These are phyloP conservation scores for Elsinoe batatas DNA, from an alignment of 2,329 filamentous ascomycete genomes.

Conservation along the genomic window DNA sequence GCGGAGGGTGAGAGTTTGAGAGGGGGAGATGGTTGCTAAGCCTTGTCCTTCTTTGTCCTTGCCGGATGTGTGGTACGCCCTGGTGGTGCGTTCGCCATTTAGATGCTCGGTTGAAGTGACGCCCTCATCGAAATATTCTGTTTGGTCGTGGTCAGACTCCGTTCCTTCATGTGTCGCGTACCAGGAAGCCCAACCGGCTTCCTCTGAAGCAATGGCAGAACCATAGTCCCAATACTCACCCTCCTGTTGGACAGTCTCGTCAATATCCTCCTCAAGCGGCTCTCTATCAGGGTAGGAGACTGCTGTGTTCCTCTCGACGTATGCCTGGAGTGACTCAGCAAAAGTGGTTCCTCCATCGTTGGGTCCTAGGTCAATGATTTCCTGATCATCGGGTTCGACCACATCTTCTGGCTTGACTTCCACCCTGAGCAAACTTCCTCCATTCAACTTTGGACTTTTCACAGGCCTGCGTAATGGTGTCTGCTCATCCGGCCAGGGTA, in stretches of 20 bases:
- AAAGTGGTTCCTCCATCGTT: background rate
- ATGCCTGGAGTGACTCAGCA: background rate
- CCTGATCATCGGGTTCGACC: background rate
- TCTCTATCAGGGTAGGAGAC: background rate
- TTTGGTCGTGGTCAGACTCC: background rate
- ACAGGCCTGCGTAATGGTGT: constrained; percentile 15
- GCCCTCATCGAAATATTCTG: background rate
- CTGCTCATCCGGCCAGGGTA: background rate
- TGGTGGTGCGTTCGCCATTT: no score
- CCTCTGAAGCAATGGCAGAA: background rate
- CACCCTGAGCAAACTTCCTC: constrained; percentile 16
- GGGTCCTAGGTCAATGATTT: background rate
- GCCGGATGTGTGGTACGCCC: no score
- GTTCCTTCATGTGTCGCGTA: background rate
- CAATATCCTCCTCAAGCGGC: background rate
- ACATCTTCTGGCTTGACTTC: constrained; percentile 22
- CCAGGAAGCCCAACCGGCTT: background rate
- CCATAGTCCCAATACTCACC: background rate
- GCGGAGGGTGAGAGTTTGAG: background rate
- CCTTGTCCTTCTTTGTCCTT: background rate
- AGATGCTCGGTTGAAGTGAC: background rate
- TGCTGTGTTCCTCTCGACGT: background rate
- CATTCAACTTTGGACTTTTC: constrained; percentile 8
- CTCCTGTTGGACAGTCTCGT: background rate
- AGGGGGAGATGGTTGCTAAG: background rate